A percentile compares a stretch with the other conserved stretches of the same genome.
phyloP scores from a whole-genome alignment of 176 grass and related monocot genomes.

The Carex littledalei region DNA sequence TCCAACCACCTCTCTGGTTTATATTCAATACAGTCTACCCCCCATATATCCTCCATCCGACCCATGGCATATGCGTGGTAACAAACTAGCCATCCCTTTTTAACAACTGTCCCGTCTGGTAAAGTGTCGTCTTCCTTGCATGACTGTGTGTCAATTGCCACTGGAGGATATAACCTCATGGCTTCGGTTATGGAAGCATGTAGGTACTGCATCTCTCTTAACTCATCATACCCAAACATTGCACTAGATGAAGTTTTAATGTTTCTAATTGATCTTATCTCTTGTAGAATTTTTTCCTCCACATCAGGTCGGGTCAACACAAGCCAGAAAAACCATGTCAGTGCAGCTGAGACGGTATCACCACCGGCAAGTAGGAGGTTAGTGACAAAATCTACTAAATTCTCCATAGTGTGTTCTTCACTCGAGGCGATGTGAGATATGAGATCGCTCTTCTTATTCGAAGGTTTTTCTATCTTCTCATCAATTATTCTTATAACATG shows the following conservation, averaged over 20 bases:
- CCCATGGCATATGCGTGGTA: slow-evolving; percentile 23
- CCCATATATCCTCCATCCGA: slow-evolving; percentile 11
- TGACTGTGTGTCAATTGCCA: slow-evolving; percentile 10
- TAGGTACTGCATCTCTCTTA: slow-evolving; percentile 25
- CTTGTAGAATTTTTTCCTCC: slow-evolving; percentile 11
- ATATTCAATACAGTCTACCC: slow-evolving; percentile 21
- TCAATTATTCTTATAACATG: too few species aligned
- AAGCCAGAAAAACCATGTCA: slow-evolving; percentile 39
- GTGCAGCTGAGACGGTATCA: slow-evolving; percentile 29
- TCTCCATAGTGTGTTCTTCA: too few species aligned
- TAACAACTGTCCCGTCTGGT: slow-evolving; percentile 23
- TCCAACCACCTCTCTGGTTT: slow-evolving; percentile 29
- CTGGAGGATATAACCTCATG: too few species aligned
- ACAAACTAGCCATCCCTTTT: slow-evolving; percentile 1
- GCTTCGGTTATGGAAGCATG: slow-evolving; percentile 26
- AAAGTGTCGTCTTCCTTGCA: slow-evolving; percentile 19
- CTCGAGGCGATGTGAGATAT: too few species aligned
- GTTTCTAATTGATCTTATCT: background rate
- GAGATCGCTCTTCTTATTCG: too few species aligned
- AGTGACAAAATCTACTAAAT: slow-evolving; percentile 22
- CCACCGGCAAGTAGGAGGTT: slow-evolving; percentile 35
- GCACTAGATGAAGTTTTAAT: too few species aligned
- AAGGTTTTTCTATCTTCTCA: too few species aligned
- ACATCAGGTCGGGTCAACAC: slow-evolving; percentile 18
- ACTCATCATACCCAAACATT: slow-evolving; percentile 18